Evolutionary conservation across 768 basidiomycete species (phyloP).

Genomic region (Psilocybe sp.): DNA sequence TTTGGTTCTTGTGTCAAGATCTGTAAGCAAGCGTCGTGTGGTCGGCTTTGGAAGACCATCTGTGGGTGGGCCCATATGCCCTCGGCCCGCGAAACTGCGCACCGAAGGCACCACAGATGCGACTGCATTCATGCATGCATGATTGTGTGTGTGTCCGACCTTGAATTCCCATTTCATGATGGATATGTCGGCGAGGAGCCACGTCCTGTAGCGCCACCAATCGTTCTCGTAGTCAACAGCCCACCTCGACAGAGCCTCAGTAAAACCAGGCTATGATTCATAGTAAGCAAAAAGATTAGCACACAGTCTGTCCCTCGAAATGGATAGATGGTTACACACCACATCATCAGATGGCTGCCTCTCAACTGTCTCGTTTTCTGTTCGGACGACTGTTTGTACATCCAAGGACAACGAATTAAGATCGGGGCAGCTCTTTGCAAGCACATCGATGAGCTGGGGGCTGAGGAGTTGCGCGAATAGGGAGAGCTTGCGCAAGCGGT

Average conservation of each 20-base stretch:
- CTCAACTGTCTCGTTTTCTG: conserved; percentile 2
- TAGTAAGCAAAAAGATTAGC: not conserved
- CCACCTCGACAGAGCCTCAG: conserved; percentile 14
- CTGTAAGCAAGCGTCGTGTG: conserved; percentile 3
- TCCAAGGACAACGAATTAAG: conserved; percentile 18
- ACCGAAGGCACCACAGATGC: conserved; percentile 19
- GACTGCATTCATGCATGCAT: conserved; percentile 20
- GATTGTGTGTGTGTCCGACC: conserved; percentile 17
- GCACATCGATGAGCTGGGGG: conserved; percentile 20
- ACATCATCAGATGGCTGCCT: conserved; percentile 2
- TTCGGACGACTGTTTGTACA: conserved; percentile 14
- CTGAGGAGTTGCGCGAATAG: conserved; percentile 15
- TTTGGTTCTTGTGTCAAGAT: conserved; percentile 7
- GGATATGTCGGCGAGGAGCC: conserved; percentile 20
- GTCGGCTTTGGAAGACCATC: not conserved
- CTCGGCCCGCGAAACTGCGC: conserved; percentile 18
- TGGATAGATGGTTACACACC: not conserved
- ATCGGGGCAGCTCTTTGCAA: conserved; percentile 18
- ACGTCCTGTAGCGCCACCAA: conserved; percentile 19
- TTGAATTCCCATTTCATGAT: conserved; percentile 23
- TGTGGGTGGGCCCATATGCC: conserved; percentile 10
- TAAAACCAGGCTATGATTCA: conserved; percentile 14
- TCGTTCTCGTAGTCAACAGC: conserved; percentile 17
- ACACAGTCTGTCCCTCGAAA: not conserved
- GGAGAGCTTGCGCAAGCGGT: conserved; percentile 17